These are phyloP conservation scores for Leccinellum luteum DNA, from an alignment of 768 basidiomycete species.

Conservation along the genomic window DNA sequence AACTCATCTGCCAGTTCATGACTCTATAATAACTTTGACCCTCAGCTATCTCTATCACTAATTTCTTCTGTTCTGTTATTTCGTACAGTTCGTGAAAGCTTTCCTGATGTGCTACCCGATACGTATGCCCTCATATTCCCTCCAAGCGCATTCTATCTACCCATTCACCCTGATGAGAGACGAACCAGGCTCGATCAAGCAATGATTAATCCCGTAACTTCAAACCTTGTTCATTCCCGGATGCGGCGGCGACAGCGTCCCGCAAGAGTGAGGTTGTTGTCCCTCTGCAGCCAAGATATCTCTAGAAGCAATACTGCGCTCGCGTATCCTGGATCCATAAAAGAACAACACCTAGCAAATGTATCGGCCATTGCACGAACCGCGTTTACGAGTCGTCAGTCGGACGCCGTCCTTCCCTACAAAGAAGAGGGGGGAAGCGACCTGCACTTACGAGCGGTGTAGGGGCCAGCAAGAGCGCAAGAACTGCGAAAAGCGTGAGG, in stretches of 20 bases:
- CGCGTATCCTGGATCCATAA: constrained; percentile 33
- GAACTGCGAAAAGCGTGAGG: constrained; percentile 25
- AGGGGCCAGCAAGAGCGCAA: constrained; percentile 42
- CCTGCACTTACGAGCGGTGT: constrained; percentile 39
- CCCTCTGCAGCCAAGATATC: constrained; percentile 18
- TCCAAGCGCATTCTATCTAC: neutral
- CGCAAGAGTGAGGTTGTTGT: neutral
- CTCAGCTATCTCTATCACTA: too few species aligned
- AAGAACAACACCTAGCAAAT: constrained; percentile 24
- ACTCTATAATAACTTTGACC: too few species aligned
- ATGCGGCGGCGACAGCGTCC: neutral
- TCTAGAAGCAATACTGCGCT: constrained; percentile 24
- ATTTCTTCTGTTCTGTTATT: too few species aligned
- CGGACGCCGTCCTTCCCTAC: neutral
- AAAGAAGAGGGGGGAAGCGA: neutral
- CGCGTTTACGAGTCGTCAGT: neutral
- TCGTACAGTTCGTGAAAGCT: too few species aligned
- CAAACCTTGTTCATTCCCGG: constrained; percentile 5
- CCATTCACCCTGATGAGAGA: neutral
- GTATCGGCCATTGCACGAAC: neutral
- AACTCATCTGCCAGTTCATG: too few species aligned
- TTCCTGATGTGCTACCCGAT: too few species aligned
- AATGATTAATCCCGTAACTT: neutral
- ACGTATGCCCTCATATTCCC: neutral
- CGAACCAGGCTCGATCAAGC: neutral